A percentile compares a stretch with the other conserved stretches of the same genome.
Evolutionary conservation across 805 yeast species (phyloP).

Genomic region (Lachancea mirantina): DNA sequence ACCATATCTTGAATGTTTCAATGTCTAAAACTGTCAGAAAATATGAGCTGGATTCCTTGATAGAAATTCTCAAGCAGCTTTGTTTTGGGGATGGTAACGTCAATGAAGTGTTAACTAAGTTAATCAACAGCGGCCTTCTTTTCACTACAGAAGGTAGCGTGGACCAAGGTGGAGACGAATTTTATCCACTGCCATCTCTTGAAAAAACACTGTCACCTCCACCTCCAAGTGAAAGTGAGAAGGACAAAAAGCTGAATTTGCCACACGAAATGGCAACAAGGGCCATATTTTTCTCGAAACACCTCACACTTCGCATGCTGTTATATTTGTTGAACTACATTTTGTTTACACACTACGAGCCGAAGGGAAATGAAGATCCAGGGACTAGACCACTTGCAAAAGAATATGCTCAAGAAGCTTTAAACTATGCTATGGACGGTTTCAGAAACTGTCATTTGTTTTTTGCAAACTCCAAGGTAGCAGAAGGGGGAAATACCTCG

Average conservation of each 20-base stretch:
- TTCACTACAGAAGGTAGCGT: slow-evolving; percentile 28
- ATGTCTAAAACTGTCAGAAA: slow-evolving; percentile 37
- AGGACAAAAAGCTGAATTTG: slow-evolving; percentile 31
- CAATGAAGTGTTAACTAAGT: slow-evolving; percentile 22
- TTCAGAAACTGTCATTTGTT: slow-evolving; percentile 37
- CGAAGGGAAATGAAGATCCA: slow-evolving; percentile 33
- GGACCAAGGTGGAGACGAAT: slow-evolving; percentile 26
- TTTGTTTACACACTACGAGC: slow-evolving; percentile 39
- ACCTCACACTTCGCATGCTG: slow-evolving; percentile 40
- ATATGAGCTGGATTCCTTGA: slow-evolving; percentile 34
- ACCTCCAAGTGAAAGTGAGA: slow-evolving; percentile 8
- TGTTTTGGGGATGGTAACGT: slow-evolving; percentile 29
- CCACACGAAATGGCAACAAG: slow-evolving; percentile 37
- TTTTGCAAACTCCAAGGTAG: slow-evolving; percentile 31
- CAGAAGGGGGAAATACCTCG: slow-evolving; percentile 31
- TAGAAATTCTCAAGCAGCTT: slow-evolving; percentile 28
- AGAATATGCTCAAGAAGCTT: slow-evolving; percentile 36
- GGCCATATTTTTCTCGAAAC: slow-evolving; percentile 35
- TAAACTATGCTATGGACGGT: slow-evolving; percentile 39
- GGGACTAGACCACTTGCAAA: slow-evolving; percentile 31
- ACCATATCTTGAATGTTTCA: slow-evolving; percentile 29
- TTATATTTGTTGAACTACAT: slow-evolving; percentile 46
- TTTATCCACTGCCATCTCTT: slow-evolving; percentile 28
- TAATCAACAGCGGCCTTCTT: slow-evolving; percentile 26
- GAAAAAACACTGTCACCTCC: slow-evolving; percentile 21